A percentile compares a stretch with the other conserved stretches of the same genome.
These are phyloP conservation scores for Boletus eberwhitei DNA, from an alignment of 768 basidiomycete species.

Conservation along the genomic window DNA sequence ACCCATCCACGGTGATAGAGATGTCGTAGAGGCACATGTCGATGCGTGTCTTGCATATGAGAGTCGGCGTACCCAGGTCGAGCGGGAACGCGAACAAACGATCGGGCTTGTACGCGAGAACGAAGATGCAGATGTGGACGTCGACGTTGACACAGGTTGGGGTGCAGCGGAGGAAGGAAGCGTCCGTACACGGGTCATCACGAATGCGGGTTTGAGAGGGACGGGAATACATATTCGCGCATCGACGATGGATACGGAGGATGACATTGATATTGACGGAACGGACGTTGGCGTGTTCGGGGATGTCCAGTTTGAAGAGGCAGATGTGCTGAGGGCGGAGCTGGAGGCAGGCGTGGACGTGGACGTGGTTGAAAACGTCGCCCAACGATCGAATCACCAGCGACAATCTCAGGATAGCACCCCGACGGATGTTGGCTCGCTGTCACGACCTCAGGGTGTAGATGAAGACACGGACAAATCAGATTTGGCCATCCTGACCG, in stretches of 20 bases:
- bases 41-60: slow-evolving; percentile 72
- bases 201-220: slow-evolving; percentile 41
- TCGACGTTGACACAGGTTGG: slow-evolving; percentile 34
- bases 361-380: background rate
- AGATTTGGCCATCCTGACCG: slow-evolving; percentile 48
- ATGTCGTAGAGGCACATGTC: slow-evolving; percentile 77
- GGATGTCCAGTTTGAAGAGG: slow-evolving; percentile 71
- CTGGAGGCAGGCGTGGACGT: slow-evolving; percentile 35
- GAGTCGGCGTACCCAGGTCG: slow-evolving; percentile 36
- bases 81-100: slow-evolving; percentile 24
- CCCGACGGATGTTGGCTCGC: background rate
- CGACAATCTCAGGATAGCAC: slow-evolving; percentile 36
- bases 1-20: slow-evolving; percentile 59
- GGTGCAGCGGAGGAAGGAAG: slow-evolving; percentile 39
- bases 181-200: slow-evolving; percentile 39
- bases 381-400: slow-evolving; percentile 18
- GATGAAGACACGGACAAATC: slow-evolving; percentile 42
- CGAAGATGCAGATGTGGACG: slow-evolving; percentile 31
- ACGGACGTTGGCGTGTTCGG: slow-evolving; percentile 69
- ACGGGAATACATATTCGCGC: slow-evolving; percentile 69
- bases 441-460: background rate
- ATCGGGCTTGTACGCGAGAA: slow-evolving; percentile 31
- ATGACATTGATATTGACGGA: slow-evolving; percentile 78
- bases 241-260: slow-evolving; percentile 64
- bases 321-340: slow-evolving; percentile 49